A percentile compares a stretch with the other conserved stretches of the same genome.
These are phyloP conservation scores for Euphorbia celastroides DNA, from an alignment of 441 rosid species.

Conservation along the genomic window DNA sequence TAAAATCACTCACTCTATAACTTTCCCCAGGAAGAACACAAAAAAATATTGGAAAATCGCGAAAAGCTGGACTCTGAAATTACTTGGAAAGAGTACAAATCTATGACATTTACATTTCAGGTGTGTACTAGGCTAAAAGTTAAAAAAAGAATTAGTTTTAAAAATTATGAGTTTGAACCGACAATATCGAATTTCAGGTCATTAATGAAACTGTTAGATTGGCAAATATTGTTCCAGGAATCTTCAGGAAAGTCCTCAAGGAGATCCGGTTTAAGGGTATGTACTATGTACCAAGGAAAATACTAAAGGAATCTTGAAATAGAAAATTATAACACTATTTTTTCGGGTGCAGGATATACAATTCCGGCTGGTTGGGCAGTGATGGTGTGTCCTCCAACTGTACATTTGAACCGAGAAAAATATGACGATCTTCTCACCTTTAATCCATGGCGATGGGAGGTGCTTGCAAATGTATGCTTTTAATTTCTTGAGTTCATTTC, in stretches of 20 bases:
- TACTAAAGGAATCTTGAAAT: too few species aligned
- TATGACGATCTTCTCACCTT: constrained; percentile 17
- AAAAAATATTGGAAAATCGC: too few species aligned
- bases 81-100: constrained; percentile 31
- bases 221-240: constrained; percentile 18
- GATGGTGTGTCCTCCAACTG: constrained; percentile 21
- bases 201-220: constrained; percentile 21
- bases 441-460: constrained; percentile 28
- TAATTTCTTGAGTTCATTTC: background rate
- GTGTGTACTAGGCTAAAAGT: constrained; percentile 9
- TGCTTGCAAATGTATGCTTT: background rate
- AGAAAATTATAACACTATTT: too few species aligned
- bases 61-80: too few species aligned
- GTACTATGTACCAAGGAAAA: too few species aligned
- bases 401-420: constrained; percentile 24
- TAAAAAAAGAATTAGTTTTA: too few species aligned
- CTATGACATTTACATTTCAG: constrained; percentile 30
- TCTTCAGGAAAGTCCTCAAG: constrained; percentile 15
- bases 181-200: background rate
- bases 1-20: too few species aligned
- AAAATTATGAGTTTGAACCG: background rate
- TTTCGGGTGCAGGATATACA: constrained; percentile 28
- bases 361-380: constrained; percentile 34
- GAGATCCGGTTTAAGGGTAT: constrained; percentile 16
- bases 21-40: constrained; percentile 5